These are phyloP conservation scores for Phlyctochytrium planicorne DNA, from an alignment of 192 early-diverging fungal genomes.

Conservation along the genomic window DNA sequence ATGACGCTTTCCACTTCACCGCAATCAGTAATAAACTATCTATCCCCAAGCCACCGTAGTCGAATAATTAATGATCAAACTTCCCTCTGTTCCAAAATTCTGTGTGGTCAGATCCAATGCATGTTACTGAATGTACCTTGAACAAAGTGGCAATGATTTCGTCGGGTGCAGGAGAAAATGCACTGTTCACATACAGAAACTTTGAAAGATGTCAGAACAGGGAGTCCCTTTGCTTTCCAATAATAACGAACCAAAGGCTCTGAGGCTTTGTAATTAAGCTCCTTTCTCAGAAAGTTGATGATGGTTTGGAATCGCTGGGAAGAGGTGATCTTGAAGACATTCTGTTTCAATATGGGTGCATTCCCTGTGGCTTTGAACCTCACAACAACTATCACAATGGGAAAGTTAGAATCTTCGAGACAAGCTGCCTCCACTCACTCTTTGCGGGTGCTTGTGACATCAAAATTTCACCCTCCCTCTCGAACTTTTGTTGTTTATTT, in stretches of 20 bases:
- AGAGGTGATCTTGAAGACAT: conserved; percentile 79
- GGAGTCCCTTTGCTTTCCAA: too few species aligned
- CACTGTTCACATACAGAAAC: conserved; percentile 91
- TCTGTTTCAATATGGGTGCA: conserved; percentile 88
- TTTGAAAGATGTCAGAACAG: conserved; percentile 30
- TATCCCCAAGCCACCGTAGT: conserved; percentile 90
- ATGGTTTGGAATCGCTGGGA: conserved; percentile 82
- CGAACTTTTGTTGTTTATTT: conserved; percentile 72
- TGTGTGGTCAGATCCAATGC: conserved; percentile 30
- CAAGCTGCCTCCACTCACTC: too few species aligned
- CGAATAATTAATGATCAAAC: conserved; percentile 90
- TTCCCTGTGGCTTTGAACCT: conserved; percentile 81
- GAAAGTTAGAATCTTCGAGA: too few species aligned
- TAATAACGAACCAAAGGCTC: conserved; percentile 66
- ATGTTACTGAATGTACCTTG: conserved; percentile 50
- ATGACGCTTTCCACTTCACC: too few species aligned
- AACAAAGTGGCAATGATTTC: conserved; percentile 79
- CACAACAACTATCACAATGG: too few species aligned
- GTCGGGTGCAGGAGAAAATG: conserved; percentile 93
- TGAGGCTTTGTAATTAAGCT: conserved; percentile 71
- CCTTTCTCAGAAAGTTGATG: conserved; percentile 78
- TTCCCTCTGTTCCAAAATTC: conserved; percentile 80
- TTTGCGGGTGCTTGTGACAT: too few species aligned
- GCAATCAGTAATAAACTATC: too few species aligned
- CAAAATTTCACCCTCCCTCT: too few species aligned